A percentile compares a stretch with the other conserved stretches of the same genome.
Evolutionary conservation across 495 filamentous ascomycete species (phyloP).

Genomic region (Cladorrhinum samala): DNA sequence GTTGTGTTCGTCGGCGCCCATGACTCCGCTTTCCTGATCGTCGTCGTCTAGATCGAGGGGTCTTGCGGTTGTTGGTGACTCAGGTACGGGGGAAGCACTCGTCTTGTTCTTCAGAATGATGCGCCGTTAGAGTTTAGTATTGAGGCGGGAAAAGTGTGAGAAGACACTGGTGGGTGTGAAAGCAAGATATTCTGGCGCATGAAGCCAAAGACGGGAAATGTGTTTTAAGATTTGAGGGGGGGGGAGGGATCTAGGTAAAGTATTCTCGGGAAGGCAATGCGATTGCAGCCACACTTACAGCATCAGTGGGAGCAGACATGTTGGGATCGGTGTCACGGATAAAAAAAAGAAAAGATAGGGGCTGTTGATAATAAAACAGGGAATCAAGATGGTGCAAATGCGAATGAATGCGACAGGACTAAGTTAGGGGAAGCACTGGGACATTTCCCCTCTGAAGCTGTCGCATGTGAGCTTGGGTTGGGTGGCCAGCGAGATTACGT

Average conservation of each 20-base stretch:
- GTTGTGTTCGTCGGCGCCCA: conserved; percentile 31
- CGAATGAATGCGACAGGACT: background rate
- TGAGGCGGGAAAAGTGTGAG: background rate
- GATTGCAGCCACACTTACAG: conserved; percentile 27
- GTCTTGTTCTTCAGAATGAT: conserved; percentile 29
- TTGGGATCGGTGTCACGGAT: conserved; percentile 3
- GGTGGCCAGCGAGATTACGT: conserved; percentile 21
- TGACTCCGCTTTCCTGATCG: conserved; percentile 55
- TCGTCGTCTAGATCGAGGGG: conserved; percentile 87
- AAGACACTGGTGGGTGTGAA: too few relatives aligned
- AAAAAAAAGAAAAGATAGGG: background rate
- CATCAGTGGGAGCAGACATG: conserved; percentile 39
- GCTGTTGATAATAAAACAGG: too few relatives aligned
- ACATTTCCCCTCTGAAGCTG: conserved; percentile 7
- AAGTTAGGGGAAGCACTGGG: background rate
- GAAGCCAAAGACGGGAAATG: conserved; percentile 2
- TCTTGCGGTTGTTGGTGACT: conserved; percentile 80
- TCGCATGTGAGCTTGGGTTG: conserved; percentile 18
- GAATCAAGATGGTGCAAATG: background rate
- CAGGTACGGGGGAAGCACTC: conserved; percentile 43
- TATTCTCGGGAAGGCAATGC: conserved; percentile 1
- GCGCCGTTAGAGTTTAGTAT: background rate
- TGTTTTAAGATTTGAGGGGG: background rate
- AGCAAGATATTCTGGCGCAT: conserved; percentile 5
- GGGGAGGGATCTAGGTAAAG: background rate